phyloP scores from a whole-genome alignment of 108 stramenopile genomes.

The Discostella pseudostelligera region DNA sequence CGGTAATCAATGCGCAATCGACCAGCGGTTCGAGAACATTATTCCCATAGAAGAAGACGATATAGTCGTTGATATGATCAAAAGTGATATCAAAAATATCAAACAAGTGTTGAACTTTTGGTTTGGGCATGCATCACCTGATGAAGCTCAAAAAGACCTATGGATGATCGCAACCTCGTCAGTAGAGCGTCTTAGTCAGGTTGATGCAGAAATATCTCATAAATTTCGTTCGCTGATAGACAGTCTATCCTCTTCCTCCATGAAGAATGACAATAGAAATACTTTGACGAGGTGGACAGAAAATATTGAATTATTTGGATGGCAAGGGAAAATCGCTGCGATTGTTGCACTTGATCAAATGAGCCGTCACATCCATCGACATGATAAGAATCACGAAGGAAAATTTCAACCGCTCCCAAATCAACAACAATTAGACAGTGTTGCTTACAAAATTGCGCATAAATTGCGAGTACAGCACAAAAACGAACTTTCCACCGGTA shows the following conservation, averaged over 20 bases:
- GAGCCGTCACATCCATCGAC: slow-evolving; percentile 75
- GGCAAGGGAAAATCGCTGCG: slow-evolving; percentile 76
- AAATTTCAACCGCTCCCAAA: slow-evolving; percentile 25
- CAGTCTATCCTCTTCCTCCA: slow-evolving; percentile 31
- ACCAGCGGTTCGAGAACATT: not conserved
- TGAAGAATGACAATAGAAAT: slow-evolving; percentile 10
- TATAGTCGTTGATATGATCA: slow-evolving; percentile 13
- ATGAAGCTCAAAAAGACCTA: slow-evolving; percentile 69
- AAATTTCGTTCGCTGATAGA: slow-evolving; percentile 49
- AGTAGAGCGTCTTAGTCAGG: slow-evolving; percentile 34
- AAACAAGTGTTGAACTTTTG: slow-evolving; percentile 64
- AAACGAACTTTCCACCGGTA: slow-evolving; percentile 65
- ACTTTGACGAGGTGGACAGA: slow-evolving; percentile 50
- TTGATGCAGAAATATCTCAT: slow-evolving; percentile 67
- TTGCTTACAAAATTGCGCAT: slow-evolving; percentile 58
- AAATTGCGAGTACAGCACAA: slow-evolving; percentile 47
- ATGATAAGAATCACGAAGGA: slow-evolving; percentile 30
- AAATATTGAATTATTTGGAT: slow-evolving; percentile 53
- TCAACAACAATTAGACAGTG: slow-evolving; percentile 51
- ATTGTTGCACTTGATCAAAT: slow-evolving; percentile 86
- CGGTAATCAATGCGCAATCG: too few relatives aligned
- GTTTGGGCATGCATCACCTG: slow-evolving; percentile 77
- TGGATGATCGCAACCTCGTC: slow-evolving; percentile 88
- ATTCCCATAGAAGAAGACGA: not conserved
- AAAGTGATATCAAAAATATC: slow-evolving; percentile 40